These are phyloP conservation scores for Botrytis squamosa DNA, from an alignment of 2,329 filamentous ascomycete species.

Conservation along the genomic window DNA sequence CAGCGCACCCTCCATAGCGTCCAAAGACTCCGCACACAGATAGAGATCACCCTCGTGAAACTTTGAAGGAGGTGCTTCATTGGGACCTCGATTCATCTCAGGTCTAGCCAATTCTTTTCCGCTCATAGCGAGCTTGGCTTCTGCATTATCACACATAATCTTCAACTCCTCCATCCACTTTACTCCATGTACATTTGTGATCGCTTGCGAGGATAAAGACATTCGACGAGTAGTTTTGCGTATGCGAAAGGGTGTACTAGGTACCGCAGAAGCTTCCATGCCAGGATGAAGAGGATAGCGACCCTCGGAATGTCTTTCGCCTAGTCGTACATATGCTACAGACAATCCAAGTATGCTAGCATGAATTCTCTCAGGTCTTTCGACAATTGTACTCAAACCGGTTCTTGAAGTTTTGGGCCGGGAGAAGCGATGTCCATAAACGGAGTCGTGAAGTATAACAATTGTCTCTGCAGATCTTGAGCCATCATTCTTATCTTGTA, in stretches of 20 bases:
- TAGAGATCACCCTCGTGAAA: slow-evolving; percentile 91
- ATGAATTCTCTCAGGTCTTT: slow-evolving; percentile 86
- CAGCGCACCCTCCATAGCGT: slow-evolving; percentile 85
- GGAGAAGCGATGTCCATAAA: slow-evolving; percentile 91
- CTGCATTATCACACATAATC: slow-evolving; percentile 78
- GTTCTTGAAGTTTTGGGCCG: slow-evolving; percentile 73
- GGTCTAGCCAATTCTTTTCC: slow-evolving; percentile 76
- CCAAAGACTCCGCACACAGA: slow-evolving; percentile 78
- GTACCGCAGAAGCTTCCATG: slow-evolving; percentile 50
- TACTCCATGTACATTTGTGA: slow-evolving; percentile 86
- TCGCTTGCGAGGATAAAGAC: slow-evolving; percentile 69
- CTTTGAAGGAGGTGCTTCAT: slow-evolving; percentile 46
- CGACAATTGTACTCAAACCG: slow-evolving; percentile 78
- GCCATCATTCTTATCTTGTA: slow-evolving; percentile 32
- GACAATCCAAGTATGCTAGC: slow-evolving; percentile 81
- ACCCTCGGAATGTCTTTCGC: slow-evolving; percentile 73
- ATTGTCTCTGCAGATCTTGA: slow-evolving; percentile 58
- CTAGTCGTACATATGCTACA: slow-evolving; percentile 86
- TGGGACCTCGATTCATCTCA: slow-evolving; percentile 54
- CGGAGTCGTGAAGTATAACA: slow-evolving; percentile 87
- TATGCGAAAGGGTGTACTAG: slow-evolving; percentile 76
- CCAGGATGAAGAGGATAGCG: slow-evolving; percentile 65
- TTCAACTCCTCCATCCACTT: slow-evolving; percentile 94
- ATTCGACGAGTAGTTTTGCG: slow-evolving; percentile 73
- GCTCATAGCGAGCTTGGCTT: slow-evolving; percentile 71